These are phyloP conservation scores for Coemansia biformis DNA, from an alignment of 192 early-diverging fungal species.

Conservation along the genomic window DNA sequence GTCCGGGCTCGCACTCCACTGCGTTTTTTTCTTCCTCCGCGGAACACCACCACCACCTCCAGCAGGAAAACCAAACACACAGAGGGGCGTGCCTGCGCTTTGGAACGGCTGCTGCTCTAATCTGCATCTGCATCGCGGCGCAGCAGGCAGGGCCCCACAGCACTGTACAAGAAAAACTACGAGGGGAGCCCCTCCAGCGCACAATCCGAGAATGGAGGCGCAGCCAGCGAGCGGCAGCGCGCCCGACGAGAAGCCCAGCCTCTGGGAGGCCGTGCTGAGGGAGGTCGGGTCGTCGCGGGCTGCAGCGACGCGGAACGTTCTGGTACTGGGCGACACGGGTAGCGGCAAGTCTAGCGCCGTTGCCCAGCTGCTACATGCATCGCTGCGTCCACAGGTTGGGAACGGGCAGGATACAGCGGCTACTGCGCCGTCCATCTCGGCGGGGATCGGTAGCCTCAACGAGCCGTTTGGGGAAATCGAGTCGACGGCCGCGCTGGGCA, in stretches of 20 bases:
- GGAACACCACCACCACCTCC: too few species aligned
- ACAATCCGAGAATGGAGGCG: too few species aligned
- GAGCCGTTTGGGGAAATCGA: slow-evolving; percentile 21
- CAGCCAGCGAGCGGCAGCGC: too few species aligned
- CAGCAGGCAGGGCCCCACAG: too few species aligned
- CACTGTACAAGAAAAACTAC: too few species aligned
- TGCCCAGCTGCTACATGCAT: slow-evolving; percentile 41
- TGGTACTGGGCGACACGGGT: slow-evolving; percentile 78
- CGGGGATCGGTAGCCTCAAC: slow-evolving; percentile 39
- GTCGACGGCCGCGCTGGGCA: slow-evolving; percentile 39
- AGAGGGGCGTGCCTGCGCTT: too few species aligned
- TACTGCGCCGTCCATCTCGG: slow-evolving; percentile 42
- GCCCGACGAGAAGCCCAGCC: slow-evolving; percentile 32
- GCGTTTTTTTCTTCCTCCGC: too few species aligned
- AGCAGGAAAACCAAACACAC: slow-evolving; percentile 4
- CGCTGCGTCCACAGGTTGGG: slow-evolving; percentile 29
- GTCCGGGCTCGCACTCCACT: too few species aligned
- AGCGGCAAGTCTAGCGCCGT: slow-evolving; percentile 83
- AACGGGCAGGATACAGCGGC: too few species aligned
- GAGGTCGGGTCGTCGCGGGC: slow-evolving; percentile 70
- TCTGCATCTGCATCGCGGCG: too few species aligned
- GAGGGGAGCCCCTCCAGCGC: too few species aligned
- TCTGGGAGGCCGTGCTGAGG: slow-evolving; percentile 80
- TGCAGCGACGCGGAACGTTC: slow-evolving; percentile 67
- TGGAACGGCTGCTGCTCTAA: too few species aligned